Percentiles rank a stretch among this genome's conserved stretches.
Evolutionary conservation across 345 rosid species (phyloP).

Genomic region (Mercurialis annua): DNA sequence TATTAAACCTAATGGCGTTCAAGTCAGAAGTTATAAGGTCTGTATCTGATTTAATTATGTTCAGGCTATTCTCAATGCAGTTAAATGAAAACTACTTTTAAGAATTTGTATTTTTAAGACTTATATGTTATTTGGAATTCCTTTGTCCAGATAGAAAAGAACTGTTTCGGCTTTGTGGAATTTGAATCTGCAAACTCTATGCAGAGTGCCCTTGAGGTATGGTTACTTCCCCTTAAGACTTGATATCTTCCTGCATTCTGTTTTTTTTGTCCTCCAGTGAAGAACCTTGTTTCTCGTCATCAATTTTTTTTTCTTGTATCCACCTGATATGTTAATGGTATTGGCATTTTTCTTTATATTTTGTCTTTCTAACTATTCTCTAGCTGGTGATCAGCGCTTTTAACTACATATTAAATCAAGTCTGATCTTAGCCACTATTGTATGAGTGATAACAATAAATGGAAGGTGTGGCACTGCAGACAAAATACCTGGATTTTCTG

Average conservation of each 20-base stretch:
- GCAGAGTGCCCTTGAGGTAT: conserved; percentile 63
- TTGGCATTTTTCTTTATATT: background rate
- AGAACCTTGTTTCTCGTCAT: background rate
- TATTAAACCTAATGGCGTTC: conserved; percentile 52
- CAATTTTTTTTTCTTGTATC: background rate
- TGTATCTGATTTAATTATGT: background rate
- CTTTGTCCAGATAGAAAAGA: conserved; percentile 35
- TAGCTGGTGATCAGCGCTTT: no score
- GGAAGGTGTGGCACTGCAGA: background rate
- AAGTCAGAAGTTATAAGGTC: conserved; percentile 69
- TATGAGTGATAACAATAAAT: background rate
- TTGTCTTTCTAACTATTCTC: no score
- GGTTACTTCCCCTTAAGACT: background rate
- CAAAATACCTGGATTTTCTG: no score
- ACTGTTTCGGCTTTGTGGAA: conserved; percentile 83
- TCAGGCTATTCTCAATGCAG: no score
- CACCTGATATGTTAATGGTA: background rate
- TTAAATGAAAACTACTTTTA: no score
- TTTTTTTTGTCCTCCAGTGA: background rate
- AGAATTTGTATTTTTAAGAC: conserved; percentile 2
- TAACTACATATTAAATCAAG: background rate
- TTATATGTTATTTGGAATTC: conserved; percentile 2
- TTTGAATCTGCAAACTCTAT: conserved; percentile 61
- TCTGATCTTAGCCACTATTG: background rate
- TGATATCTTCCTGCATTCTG: background rate